These are phyloP conservation scores for Cryptosporidium baileyi DNA, from an alignment of 169 alveolate species.

Conservation along the genomic window DNA sequence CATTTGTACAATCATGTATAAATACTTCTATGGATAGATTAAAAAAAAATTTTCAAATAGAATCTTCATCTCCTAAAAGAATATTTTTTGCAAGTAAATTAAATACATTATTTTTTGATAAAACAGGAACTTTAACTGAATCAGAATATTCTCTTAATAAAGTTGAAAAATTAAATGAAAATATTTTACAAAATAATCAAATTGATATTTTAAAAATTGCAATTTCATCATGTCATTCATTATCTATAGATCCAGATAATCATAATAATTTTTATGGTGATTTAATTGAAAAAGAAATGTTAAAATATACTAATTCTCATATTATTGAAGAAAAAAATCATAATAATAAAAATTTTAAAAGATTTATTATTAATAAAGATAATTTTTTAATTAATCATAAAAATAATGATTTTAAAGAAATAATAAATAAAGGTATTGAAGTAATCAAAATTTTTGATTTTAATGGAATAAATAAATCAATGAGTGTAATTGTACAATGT, in stretches of 20 bases:
- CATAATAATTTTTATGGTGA: conserved; percentile 14
- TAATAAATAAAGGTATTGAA: background rate
- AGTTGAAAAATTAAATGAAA: conserved; percentile 18
- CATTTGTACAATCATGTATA: conserved; percentile 12
- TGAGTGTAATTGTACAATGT: conserved; percentile 48
- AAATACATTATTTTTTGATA: conserved; percentile 8
- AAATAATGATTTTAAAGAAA: background rate
- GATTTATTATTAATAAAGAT: background rate
- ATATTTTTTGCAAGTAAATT: conserved; percentile 41
- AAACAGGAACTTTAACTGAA: conserved; percentile 34
- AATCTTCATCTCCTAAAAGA: conserved; percentile 26
- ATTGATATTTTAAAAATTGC: conserved; percentile 30
- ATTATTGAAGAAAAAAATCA: background rate
- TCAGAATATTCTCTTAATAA: background rate
- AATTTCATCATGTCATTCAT: conserved; percentile 35
- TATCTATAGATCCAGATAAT: background rate
- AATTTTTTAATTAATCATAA: background rate
- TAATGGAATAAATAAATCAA: background rate
- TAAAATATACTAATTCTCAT: background rate
- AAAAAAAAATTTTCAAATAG: background rate
- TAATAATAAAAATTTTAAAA: background rate
- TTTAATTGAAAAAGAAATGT: conserved; percentile 40
- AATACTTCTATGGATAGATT: background rate
- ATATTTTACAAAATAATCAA: background rate
- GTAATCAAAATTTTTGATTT: conserved; percentile 17